Evolutionary conservation across 1,284 basidiomycete species (phyloP).

Genomic region (Stygiomarasmius scandens): DNA sequence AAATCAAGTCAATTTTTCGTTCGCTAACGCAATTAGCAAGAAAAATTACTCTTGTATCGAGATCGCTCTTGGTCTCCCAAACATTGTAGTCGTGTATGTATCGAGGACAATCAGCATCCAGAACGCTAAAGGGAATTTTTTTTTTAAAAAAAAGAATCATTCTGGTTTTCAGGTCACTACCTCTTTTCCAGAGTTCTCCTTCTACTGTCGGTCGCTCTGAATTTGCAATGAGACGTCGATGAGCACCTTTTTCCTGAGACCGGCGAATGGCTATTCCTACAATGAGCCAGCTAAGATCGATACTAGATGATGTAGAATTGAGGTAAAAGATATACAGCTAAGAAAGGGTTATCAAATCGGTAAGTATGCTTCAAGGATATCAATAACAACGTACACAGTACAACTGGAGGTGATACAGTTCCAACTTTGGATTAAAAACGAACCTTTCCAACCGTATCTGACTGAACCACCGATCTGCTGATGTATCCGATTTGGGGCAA

Average conservation of each 20-base stretch:
- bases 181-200: conserved; percentile 13
- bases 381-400: not conserved
- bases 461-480: not conserved
- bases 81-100: not conserved
- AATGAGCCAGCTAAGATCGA: conserved; percentile 8
- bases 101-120: conserved; percentile 8
- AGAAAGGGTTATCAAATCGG: not conserved
- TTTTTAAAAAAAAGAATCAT: too few relatives aligned
- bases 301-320: conserved; percentile 14
- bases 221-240: conserved; percentile 2
- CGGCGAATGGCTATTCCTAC: conserved; percentile 6
- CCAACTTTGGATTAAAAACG: not conserved
- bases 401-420: not conserved
- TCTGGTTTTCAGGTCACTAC: too few relatives aligned
- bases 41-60: conserved; percentile 8
- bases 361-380: not conserved
- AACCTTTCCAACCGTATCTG: not conserved
- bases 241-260: conserved; percentile 8
- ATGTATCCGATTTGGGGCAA: not conserved
- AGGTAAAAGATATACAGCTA: conserved; percentile 9
- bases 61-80: conserved; percentile 7
- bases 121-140: too few relatives aligned
- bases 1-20: not conserved
- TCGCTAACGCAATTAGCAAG: not conserved
- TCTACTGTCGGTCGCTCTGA: not conserved